phyloP scores from a whole-genome alignment of 2,329 filamentous ascomycete species.

The Fusarium sp. region DNA sequence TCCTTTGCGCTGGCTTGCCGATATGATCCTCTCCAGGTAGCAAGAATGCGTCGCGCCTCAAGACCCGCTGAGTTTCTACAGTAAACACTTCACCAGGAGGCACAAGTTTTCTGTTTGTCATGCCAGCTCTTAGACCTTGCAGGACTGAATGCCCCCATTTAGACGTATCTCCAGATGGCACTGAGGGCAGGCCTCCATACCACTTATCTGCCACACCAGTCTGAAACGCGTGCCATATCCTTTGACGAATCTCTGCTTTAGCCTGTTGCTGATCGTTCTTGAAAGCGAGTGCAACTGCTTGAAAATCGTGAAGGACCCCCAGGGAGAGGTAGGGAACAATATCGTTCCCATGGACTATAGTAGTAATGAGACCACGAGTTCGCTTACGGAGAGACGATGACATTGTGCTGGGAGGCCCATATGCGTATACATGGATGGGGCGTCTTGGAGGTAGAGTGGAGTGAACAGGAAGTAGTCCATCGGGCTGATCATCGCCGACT shows the following conservation, averaged over 20 bases:
- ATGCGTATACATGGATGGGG: slow-evolving; percentile 83
- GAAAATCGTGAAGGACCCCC: slow-evolving; percentile 79
- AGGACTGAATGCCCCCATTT: slow-evolving; percentile 77
- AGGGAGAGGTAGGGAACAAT: slow-evolving; percentile 79
- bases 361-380: slow-evolving; percentile 80
- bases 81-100: slow-evolving; percentile 82
- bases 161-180: slow-evolving; percentile 66
- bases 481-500: slow-evolving; percentile 50
- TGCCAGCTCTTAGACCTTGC: slow-evolving; percentile 72
- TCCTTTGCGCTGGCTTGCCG: slow-evolving; percentile 74
- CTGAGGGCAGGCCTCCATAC: slow-evolving; percentile 58
- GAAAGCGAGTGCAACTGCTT: slow-evolving; percentile 77
- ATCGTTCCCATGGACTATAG: slow-evolving; percentile 77
- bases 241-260: slow-evolving; percentile 72
- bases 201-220: slow-evolving; percentile 72
- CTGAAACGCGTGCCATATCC: slow-evolving; percentile 74
- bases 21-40: slow-evolving; percentile 60
- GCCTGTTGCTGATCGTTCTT: slow-evolving; percentile 76
- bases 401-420: slow-evolving; percentile 79
- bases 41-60: slow-evolving; percentile 74
- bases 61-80: slow-evolving; percentile 74
- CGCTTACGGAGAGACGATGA: slow-evolving; percentile 75
- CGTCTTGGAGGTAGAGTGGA: slow-evolving; percentile 72
- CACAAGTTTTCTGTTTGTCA: slow-evolving; percentile 76
- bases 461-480: slow-evolving; percentile 45